These are phyloP conservation scores for Schrenkiella parvula DNA, from an alignment of 345 rosid species.

Conservation along the genomic window DNA sequence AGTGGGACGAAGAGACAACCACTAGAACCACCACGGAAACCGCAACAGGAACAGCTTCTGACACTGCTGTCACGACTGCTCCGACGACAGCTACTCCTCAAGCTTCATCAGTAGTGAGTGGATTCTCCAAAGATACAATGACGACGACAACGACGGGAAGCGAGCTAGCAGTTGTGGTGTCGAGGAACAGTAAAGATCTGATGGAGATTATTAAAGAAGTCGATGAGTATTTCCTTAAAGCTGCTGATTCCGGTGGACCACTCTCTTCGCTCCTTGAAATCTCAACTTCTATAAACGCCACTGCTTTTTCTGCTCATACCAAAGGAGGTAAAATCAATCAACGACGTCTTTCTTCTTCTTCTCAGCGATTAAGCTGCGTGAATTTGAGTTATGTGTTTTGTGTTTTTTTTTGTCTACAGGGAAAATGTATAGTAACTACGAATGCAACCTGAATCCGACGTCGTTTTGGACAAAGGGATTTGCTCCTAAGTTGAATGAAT, in stretches of 20 bases:
- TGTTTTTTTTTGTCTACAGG: constrained; percentile 8
- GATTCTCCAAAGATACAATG: constrained; percentile 60
- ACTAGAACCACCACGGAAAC: constrained; percentile 29
- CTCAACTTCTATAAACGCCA: constrained; percentile 38
- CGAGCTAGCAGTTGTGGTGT: constrained; percentile 77
- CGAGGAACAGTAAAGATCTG: constrained; percentile 78
- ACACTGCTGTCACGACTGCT: constrained; percentile 36
- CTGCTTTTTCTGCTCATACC: constrained; percentile 35
- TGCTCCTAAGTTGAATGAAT: constrained; percentile 49
- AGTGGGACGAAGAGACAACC: constrained; percentile 60
- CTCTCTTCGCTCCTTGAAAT: constrained; percentile 70
- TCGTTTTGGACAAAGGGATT: constrained; percentile 71
- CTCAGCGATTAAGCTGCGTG: background rate
- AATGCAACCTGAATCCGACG: constrained; percentile 54
- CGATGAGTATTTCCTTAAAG: constrained; percentile 82
- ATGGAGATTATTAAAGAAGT: constrained; percentile 85
- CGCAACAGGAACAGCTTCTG: constrained; percentile 37
- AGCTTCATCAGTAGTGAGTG: constrained; percentile 54
- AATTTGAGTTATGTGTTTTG: background rate
- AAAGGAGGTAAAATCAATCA: constrained; percentile 47
- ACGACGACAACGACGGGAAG: constrained; percentile 39
- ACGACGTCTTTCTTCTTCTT: background rate
- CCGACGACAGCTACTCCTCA: constrained; percentile 45
- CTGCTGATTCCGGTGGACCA: constrained; percentile 69
- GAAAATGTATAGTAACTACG: constrained; percentile 42